These are phyloP conservation scores for Plasmodium ovale DNA, from an alignment of 169 alveolate genomes.

Conservation along the genomic window DNA sequence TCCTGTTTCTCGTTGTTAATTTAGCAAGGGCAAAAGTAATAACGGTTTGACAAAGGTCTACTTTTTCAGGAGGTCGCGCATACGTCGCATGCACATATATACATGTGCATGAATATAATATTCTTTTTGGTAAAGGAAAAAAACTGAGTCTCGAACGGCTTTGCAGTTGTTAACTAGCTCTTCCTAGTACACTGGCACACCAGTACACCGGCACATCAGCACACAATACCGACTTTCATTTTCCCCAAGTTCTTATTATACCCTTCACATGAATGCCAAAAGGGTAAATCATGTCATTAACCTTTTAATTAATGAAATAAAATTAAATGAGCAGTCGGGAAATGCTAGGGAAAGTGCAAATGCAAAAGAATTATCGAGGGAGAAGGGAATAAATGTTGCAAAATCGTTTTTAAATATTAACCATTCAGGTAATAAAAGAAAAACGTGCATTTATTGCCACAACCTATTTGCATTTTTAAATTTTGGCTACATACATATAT, in stretches of 20 bases:
- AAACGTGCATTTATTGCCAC: not conserved
- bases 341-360: too few species aligned
- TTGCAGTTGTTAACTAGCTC: not conserved
- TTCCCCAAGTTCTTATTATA: not conserved
- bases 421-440: constrained; percentile 49
- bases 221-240: not conserved
- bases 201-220: not conserved
- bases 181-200: not conserved
- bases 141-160: too few species aligned
- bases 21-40: too few species aligned
- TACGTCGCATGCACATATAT: too few species aligned
- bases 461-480: too few species aligned
- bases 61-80: too few species aligned
- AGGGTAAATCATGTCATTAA: constrained; percentile 59
- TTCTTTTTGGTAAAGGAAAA: not conserved
- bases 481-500: too few species aligned
- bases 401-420: constrained; percentile 69
- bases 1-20: too few species aligned
- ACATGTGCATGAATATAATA: too few species aligned
- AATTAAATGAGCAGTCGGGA: constrained; percentile 48
- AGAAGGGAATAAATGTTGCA: constrained; percentile 66
- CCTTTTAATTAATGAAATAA: constrained; percentile 72
- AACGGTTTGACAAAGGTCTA: too few species aligned
- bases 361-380: constrained; percentile 25
- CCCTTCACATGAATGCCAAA: constrained; percentile 45